Conservation (phyloP, 768 basidiomycete species). For the Punctularia strigosozonata region DNA sequence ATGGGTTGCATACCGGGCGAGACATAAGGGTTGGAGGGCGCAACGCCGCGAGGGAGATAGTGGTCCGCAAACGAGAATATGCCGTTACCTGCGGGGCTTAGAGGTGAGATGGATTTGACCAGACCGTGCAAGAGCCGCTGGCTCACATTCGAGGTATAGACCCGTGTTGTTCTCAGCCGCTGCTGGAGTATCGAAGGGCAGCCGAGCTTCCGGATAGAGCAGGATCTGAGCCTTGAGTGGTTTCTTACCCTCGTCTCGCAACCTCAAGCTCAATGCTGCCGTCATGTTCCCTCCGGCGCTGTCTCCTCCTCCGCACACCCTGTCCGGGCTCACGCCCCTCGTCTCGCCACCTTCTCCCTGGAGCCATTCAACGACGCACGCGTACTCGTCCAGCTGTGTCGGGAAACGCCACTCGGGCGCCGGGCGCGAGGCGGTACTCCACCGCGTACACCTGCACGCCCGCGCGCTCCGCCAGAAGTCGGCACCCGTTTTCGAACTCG, state of each 20-base stretch:
- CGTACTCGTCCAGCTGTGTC: constrained; percentile 7
- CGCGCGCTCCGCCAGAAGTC: constrained; percentile 6
- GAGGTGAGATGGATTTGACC: no score
- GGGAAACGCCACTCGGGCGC: constrained; percentile 7
- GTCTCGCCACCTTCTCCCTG: constrained; percentile 3
- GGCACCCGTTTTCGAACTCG: constrained; percentile 8
- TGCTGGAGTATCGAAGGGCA: constrained; percentile 7
- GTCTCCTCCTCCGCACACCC: constrained; percentile 7
- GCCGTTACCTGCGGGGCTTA: no score
- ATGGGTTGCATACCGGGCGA: constrained; percentile 4
- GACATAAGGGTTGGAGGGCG: neutral
- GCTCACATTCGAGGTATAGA: constrained; percentile 8
- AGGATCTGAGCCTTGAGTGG: constrained; percentile 3
- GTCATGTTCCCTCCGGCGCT: constrained; percentile 8
- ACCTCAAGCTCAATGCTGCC: constrained; percentile 4
- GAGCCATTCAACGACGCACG: constrained; percentile 4
- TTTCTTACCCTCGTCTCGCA: constrained; percentile 1
- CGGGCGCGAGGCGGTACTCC: constrained; percentile 6
- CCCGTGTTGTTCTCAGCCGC: constrained; percentile 7
- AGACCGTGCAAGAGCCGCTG: no score
- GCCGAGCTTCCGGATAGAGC: constrained; percentile 5
- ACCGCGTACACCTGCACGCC: constrained; percentile 9
- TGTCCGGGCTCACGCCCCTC: constrained; percentile 6
- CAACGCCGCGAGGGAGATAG: constrained; percentile 5
- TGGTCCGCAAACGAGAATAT: constrained; percentile 6